These are phyloP conservation scores for Hypoxylon sp. DNA, from an alignment of 2,329 filamentous ascomycete genomes.

Conservation along the genomic window DNA sequence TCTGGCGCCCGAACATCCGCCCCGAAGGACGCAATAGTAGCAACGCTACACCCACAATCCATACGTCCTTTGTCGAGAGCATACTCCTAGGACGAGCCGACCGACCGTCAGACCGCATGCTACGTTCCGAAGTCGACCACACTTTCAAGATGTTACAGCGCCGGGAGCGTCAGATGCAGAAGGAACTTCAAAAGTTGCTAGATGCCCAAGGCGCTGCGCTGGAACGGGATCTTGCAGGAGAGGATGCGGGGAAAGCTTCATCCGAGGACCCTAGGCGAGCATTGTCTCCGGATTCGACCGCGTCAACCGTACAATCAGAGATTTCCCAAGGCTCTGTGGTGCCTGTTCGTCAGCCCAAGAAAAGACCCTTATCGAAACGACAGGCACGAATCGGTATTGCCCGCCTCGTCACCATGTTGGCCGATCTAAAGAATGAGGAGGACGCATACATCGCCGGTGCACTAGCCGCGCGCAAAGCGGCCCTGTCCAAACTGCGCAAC, in stretches of 20 bases:
- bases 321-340: constrained; percentile 56
- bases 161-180: constrained; percentile 66
- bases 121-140: constrained; percentile 46
- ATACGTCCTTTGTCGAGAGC: constrained; percentile 50
- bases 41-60: constrained; percentile 20
- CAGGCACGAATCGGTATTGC: constrained; percentile 75
- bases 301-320: constrained; percentile 34
- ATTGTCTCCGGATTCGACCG: constrained; percentile 32
- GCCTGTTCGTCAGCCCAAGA: constrained; percentile 71
- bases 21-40: constrained; percentile 34
- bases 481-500: constrained; percentile 69
- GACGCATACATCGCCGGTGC: constrained; percentile 70
- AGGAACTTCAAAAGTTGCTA: constrained; percentile 69
- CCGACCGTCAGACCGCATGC: constrained; percentile 35
- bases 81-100: constrained; percentile 46
- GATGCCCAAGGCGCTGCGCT: constrained; percentile 70
- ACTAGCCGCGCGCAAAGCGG: constrained; percentile 67
- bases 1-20: constrained; percentile 46
- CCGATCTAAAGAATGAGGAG: constrained; percentile 76
- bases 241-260: constrained; percentile 34
- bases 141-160: constrained; percentile 55
- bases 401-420: constrained; percentile 73
- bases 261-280: constrained; percentile 31
- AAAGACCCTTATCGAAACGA: constrained; percentile 68
- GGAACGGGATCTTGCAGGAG: constrained; percentile 54